These are phyloP conservation scores for Umbellularia californica DNA, from an alignment of 164 flowering plant genomes.

Conservation along the genomic window DNA sequence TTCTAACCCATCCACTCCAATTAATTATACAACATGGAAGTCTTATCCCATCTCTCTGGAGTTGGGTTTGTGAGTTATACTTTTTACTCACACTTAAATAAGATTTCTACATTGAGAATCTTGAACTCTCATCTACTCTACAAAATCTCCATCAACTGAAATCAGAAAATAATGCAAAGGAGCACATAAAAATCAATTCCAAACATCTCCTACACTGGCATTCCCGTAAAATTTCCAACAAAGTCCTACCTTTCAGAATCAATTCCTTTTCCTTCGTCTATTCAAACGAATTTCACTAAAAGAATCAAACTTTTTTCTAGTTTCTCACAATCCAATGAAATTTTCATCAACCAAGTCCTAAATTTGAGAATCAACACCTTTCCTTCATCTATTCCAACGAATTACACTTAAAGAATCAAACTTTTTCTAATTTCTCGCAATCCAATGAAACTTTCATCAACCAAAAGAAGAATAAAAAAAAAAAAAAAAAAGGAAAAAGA, in stretches of 20 bases:
- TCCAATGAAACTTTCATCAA: not conserved
- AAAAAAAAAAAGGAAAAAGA: not conserved
- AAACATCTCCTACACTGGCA: not conserved
- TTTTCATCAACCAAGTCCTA: not conserved
- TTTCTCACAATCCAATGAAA: not conserved
- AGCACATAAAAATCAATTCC: not conserved
- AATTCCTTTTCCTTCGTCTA: too few species aligned
- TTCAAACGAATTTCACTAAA: too few species aligned
- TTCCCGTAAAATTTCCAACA: not conserved
- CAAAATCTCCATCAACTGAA: not conserved
- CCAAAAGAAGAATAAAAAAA: not conserved
- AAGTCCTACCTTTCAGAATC: not conserved
- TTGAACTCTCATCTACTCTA: not conserved
- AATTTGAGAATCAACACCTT: not conserved
- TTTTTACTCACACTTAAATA: too few species aligned
- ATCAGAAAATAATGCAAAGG: not conserved
- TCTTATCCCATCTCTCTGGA: too few species aligned
- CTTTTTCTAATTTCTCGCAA: not conserved
- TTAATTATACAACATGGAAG: not conserved
- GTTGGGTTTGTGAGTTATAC: too few species aligned
- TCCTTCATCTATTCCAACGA: not conserved
- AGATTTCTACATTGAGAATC: too few species aligned
- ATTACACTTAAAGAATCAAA: not conserved
- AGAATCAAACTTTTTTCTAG: too few species aligned
- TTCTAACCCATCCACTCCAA: not conserved